These are phyloP conservation scores for Geranium incanum DNA, from an alignment of 441 rosid genomes.

Conservation along the genomic window DNA sequence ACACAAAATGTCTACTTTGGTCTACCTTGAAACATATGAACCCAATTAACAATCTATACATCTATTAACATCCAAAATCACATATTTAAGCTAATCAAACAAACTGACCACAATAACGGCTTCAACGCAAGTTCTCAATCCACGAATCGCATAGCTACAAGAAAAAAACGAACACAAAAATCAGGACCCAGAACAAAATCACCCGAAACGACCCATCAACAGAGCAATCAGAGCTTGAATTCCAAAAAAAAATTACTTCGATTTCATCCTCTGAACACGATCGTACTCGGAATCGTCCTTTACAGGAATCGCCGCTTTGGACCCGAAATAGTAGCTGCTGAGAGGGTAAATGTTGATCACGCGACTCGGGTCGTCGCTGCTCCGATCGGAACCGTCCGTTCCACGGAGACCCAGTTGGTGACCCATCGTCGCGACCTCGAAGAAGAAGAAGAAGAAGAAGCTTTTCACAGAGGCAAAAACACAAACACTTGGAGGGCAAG, in stretches of 20 bases:
- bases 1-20: neutral
- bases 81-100: neutral
- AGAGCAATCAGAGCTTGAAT: neutral
- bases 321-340: constrained; percentile 65
- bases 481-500: constrained; percentile 3
- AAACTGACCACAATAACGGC: constrained; percentile 66
- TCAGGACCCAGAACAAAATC: neutral
- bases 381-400: neutral
- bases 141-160: constrained; percentile 52
- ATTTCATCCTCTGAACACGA: constrained; percentile 58
- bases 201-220: neutral
- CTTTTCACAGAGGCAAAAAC: neutral
- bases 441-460: neutral
- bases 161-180: neutral
- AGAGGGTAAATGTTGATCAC: constrained; percentile 59
- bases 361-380: constrained; percentile 13
- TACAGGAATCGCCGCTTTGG: constrained; percentile 48
- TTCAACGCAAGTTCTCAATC: constrained; percentile 70
- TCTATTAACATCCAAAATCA: neutral
- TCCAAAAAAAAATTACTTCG: constrained; percentile 33
- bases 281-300: constrained; percentile 55
- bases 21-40: neutral
- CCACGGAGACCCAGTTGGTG: constrained; percentile 5
- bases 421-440: constrained; percentile 16
- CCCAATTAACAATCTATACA: constrained; percentile 7